Percentiles rank a stretch among this genome's conserved stretches.
phyloP scores from a whole-genome alignment of 2,329 filamentous ascomycete species.

The Cytospora piceicola region DNA sequence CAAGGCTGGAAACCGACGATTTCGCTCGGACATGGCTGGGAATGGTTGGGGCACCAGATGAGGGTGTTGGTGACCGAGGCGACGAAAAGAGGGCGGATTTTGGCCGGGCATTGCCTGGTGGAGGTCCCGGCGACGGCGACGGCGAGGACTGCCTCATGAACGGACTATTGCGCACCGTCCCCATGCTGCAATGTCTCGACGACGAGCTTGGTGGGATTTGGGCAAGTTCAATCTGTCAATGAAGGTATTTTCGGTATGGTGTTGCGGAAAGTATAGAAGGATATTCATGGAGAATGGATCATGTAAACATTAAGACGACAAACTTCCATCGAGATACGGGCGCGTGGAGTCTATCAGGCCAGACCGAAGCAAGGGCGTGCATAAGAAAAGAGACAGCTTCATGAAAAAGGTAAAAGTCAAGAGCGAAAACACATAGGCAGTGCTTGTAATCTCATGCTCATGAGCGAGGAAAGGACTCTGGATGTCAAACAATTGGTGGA shows the following conservation, averaged over 20 bases:
- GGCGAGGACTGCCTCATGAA: constrained; percentile 73
- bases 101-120: constrained; percentile 58
- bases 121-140: constrained; percentile 57
- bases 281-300: constrained; percentile 26
- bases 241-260: constrained; percentile 1
- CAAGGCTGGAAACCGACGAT: constrained; percentile 22
- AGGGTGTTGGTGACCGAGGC: constrained; percentile 37
- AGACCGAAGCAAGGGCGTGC: constrained; percentile 18
- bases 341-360: constrained; percentile 8
- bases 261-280: constrained; percentile 6
- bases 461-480: constrained; percentile 9
- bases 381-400: constrained; percentile 9
- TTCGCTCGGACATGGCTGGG: constrained; percentile 20
- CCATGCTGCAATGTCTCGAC: constrained; percentile 23
- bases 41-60: constrained; percentile 9
- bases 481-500: not conserved
- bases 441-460: constrained; percentile 25
- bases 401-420: constrained; percentile 13
- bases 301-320: constrained; percentile 27
- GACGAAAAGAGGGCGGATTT: constrained; percentile 74
- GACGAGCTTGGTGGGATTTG: not conserved
- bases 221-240: constrained; percentile 1
- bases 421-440: constrained; percentile 1
- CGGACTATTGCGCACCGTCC: constrained; percentile 75
- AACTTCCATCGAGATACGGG: constrained; percentile 19